phyloP scores from a whole-genome alignment of 2,329 filamentous ascomycete genomes.

The Diaporthe helianthi region DNA sequence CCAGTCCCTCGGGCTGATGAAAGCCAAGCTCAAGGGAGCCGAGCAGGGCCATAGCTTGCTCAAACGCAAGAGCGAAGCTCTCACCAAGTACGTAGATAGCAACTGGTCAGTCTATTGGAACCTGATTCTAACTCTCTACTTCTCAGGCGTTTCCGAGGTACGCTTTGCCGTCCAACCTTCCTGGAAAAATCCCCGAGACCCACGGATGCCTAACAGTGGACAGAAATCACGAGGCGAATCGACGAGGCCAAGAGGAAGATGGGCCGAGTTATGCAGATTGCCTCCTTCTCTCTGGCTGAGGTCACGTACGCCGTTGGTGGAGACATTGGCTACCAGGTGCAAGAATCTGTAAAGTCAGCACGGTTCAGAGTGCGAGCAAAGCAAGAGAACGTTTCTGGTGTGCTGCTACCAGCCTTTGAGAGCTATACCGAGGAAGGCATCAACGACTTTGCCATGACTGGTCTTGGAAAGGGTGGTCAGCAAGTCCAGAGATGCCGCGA shows the following conservation, averaged over 20 bases:
- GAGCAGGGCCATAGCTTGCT: constrained; percentile 92
- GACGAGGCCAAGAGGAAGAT: constrained; percentile 99
- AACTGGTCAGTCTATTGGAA: neutral
- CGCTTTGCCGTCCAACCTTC: constrained; percentile 36
- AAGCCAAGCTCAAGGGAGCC: constrained; percentile 94
- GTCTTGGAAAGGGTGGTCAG: constrained; percentile 94
- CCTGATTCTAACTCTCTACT: neutral
- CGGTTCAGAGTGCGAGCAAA: constrained; percentile 93
- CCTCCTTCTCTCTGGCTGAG: constrained; percentile 95
- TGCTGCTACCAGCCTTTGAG: constrained; percentile 92
- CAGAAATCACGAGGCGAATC: constrained; percentile 95
- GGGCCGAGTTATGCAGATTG: constrained; percentile 99
- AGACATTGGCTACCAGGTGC: constrained; percentile 95
- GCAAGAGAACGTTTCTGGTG: constrained; percentile 98
- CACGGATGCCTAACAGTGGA: constrained; percentile 16
- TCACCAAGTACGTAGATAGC: constrained; percentile 80
- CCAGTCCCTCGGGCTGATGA: constrained; percentile 96
- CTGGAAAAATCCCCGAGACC: neutral
- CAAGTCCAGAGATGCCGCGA: constrained; percentile 95
- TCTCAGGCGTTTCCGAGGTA: constrained; percentile 85
- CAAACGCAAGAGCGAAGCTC: constrained; percentile 96
- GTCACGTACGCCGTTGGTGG: constrained; percentile 97
- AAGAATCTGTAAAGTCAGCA: constrained; percentile 92
- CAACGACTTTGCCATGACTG: constrained; percentile 95
- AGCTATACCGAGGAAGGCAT: constrained; percentile 87